Base-by-base conservation (phyloP, 768 basidiomycete species). In the Pisolithus marmoratus region DNA sequence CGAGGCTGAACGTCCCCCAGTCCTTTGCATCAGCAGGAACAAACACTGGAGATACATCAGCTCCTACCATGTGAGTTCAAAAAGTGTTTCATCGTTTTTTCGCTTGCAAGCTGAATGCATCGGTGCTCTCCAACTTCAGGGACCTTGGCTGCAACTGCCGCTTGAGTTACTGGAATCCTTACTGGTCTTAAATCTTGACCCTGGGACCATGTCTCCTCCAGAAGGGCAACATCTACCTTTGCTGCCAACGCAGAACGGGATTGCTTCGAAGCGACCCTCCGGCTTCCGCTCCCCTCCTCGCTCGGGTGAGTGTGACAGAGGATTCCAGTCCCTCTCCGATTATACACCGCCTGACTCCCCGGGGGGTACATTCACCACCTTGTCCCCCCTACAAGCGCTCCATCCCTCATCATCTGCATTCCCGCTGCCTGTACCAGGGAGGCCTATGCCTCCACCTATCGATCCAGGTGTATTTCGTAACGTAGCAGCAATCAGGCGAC, bases 21-120 rank as follows among this genome's bases (percentile, higher is more conserved):
- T 87, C 34, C 77, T 94, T 3, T 89, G 87, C 65, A 94, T 94
- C 60, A 90, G 87, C 70, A 80, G 92, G 58, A 93, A 94, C 73
- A 94, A 94, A 67, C 92, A 94, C 62, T 93, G 91, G 92, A 82
- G 84, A 26, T 93, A 92, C 62, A 93, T 94, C 70, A 90, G 87
- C 69, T 90, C 90, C 22, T 92, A 89, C 66, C 89, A 91, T 66
- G 90, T 90, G 71, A 54, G 85, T 82, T 44, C 54, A 38, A 5
- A 14, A 34, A 41, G 58, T 54, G 40, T 22, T 51, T 50, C 34
- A 7, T 23, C 8, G 20, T 52, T 46, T 24, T 31, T 24, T 26
- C 43, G 4, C 42, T 36, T 4, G 27, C 22, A 12, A 49, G 22
- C 48, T 45, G 23, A 54, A 50, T 40, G n/a, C 22, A n/a, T 15